phyloP scores from a whole-genome alignment of 1,139 yeast species.

The Candida tetrigidarum region DNA sequence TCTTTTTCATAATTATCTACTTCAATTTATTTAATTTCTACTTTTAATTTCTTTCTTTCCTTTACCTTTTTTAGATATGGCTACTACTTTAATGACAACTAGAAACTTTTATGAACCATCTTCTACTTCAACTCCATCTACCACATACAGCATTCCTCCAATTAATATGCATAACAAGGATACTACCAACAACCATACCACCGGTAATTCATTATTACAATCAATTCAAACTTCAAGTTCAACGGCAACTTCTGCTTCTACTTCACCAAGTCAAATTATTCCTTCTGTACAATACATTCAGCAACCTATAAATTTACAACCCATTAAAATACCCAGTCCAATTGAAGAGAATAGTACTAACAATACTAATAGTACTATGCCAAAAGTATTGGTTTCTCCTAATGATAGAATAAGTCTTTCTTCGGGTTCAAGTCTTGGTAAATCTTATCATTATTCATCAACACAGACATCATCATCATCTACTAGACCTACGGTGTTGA shows the following conservation, averaged over 20 bases:
- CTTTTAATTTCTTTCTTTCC: neutral
- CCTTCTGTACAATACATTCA: neutral
- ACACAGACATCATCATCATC: neutral
- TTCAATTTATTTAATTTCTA: neutral
- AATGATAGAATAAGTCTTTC: slow-evolving; percentile 3
- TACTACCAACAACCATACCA: neutral
- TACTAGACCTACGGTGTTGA: neutral
- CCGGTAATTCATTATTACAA: neutral
- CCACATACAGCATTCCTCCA: slow-evolving; percentile 1
- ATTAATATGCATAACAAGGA: neutral
- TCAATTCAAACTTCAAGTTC: neutral
- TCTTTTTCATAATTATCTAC: neutral
- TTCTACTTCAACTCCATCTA: neutral
- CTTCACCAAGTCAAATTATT: neutral
- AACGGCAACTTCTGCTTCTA: too few species aligned
- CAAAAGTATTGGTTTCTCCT: neutral
- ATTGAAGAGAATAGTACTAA: neutral
- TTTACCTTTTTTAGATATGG: slow-evolving; percentile 1
- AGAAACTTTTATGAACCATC: slow-evolving; percentile 1
- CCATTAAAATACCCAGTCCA: slow-evolving; percentile 5
- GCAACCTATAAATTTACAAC: slow-evolving; percentile 2
- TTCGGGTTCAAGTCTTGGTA: neutral
- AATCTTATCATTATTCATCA: neutral
- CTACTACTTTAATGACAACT: slow-evolving; percentile 3
- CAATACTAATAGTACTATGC: too few species aligned